Evolutionary conservation across 2,329 filamentous ascomycete genomes (phyloP).

Genomic region (Aspergillus niger): DNA sequence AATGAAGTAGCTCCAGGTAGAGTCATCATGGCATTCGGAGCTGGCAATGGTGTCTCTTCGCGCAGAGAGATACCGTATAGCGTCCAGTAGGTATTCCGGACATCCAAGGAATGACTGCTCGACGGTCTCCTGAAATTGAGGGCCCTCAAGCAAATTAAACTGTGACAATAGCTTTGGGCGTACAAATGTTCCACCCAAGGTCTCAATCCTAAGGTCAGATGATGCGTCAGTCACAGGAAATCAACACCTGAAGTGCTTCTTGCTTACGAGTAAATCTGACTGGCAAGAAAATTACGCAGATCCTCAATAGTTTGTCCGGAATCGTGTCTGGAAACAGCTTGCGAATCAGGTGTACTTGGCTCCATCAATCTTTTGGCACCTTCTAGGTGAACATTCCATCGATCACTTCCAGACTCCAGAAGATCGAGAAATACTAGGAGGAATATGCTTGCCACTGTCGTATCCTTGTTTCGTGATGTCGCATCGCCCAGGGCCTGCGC

Average conservation of each 20-base stretch:
- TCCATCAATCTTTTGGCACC: slow-evolving; percentile 34
- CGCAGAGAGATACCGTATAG: slow-evolving; percentile 30
- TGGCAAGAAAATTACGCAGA: slow-evolving; percentile 33
- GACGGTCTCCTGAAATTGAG: slow-evolving; percentile 28
- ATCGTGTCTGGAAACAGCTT: slow-evolving; percentile 16
- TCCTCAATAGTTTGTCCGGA: slow-evolving; percentile 31
- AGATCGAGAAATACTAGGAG: slow-evolving; percentile 37
- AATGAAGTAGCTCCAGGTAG: slow-evolving; percentile 6
- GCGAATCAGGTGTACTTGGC: slow-evolving; percentile 14
- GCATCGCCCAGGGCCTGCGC: slow-evolving; percentile 23
- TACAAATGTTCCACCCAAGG: slow-evolving; percentile 36
- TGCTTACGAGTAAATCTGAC: slow-evolving; percentile 34
- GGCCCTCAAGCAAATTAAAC: slow-evolving; percentile 18
- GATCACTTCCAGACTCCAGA: slow-evolving; percentile 36
- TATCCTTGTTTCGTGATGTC: slow-evolving; percentile 23
- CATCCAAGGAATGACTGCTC: slow-evolving; percentile 41
- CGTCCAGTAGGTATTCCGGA: slow-evolving; percentile 34
- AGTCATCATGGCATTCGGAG: slow-evolving; percentile 4
- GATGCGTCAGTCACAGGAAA: not conserved
- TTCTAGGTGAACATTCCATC: slow-evolving; percentile 38
- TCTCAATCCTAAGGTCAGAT: slow-evolving; percentile 31
- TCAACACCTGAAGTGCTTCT: too few species aligned
- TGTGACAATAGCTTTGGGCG: slow-evolving; percentile 34
- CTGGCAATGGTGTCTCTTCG: slow-evolving; percentile 28
- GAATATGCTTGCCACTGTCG: slow-evolving; percentile 38